These are phyloP conservation scores for Nephromyces sp. DNA, from an alignment of 169 alveolate species.

Conservation along the genomic window DNA sequence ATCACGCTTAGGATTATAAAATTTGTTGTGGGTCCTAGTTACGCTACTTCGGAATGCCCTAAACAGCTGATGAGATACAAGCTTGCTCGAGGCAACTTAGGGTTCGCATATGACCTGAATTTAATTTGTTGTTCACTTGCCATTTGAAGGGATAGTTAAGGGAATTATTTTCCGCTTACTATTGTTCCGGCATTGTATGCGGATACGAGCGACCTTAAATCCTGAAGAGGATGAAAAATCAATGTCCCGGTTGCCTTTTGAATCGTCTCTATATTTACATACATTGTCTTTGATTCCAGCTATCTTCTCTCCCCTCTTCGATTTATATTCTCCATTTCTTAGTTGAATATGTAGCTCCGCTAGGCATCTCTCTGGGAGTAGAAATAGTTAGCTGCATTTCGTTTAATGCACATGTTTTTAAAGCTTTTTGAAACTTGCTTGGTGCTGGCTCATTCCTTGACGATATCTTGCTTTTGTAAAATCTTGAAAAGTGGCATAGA, in stretches of 20 bases:
- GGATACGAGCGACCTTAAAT: background rate
- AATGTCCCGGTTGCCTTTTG: background rate
- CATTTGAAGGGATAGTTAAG: background rate
- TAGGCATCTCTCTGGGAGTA: too few relatives aligned
- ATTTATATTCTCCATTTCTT: background rate
- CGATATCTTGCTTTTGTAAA: too few relatives aligned
- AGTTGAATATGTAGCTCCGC: background rate
- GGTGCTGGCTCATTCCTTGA: too few relatives aligned
- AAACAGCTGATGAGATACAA: background rate
- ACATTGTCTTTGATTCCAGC: background rate
- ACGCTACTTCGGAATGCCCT: background rate
- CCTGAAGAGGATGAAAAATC: background rate
- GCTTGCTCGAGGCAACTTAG: too few relatives aligned
- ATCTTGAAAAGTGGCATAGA: too few relatives aligned
- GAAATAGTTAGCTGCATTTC: too few relatives aligned
- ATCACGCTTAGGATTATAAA: background rate
- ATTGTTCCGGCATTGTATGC: background rate
- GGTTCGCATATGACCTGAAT: too few relatives aligned
- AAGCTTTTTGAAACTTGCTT: too few relatives aligned
- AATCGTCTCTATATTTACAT: background rate
- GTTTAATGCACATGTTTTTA: too few relatives aligned
- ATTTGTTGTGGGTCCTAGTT: background rate
- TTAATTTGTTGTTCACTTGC: too few relatives aligned
- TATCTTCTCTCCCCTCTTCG: background rate
- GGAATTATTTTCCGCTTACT: background rate